Evolutionary conservation across 129 eudicot species (phyloP), one percentile per base, ranked within the genome.

Genomic region (Escallonia herrerae): DNA sequence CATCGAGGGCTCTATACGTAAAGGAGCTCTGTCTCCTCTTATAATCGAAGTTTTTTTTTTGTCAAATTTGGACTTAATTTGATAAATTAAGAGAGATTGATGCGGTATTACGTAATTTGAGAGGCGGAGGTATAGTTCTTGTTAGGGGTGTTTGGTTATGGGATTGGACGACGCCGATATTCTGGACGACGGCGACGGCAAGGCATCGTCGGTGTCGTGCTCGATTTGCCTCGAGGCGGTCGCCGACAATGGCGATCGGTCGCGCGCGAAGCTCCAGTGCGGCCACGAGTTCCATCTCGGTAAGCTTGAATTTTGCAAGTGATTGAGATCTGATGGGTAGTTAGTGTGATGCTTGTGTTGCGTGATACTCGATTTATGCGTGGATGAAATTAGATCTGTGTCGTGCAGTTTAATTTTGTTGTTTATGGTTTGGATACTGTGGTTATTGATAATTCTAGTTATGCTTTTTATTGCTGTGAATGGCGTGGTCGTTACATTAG

Each of bases 251-350:
- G 94, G 94, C 42, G 90, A 74, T 66, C 89, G 97, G 63, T 77
- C 95, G 7, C 84, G 95, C 82, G 87, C 95, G 1, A 91, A 91
- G 95, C 97, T 91, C 66, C 95, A 76, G 73, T 91, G 97, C 60
- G 94, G 90, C 22, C 97, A 91, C 66, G 70, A 80, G 57, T 91
- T 91, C 48, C 97, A 91, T 74, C 84, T 90, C 2, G 97, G 97
- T 90, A 22, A 67, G 87, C 76, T 1, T 37, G 10, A n/a, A n/a
- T 76, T 71, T 10, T 9, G 43, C 43, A 10, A 11, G 39, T 52
- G 37, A 9, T 40, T 40, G 40, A 56, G 73, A 74, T 73, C 58
- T 53, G 48, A 38, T 56, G 43, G 22, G 4, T 38, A 0, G 12
- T 51, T 63, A 44, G 7, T 69, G 46, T 52, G 12, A 51, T 48